Evolutionary conservation across 225 moss, liverwort and hornwort species (phyloP), one percentile per base, ranked within the genome.

Genomic region (Marchantia paleacea): DNA sequence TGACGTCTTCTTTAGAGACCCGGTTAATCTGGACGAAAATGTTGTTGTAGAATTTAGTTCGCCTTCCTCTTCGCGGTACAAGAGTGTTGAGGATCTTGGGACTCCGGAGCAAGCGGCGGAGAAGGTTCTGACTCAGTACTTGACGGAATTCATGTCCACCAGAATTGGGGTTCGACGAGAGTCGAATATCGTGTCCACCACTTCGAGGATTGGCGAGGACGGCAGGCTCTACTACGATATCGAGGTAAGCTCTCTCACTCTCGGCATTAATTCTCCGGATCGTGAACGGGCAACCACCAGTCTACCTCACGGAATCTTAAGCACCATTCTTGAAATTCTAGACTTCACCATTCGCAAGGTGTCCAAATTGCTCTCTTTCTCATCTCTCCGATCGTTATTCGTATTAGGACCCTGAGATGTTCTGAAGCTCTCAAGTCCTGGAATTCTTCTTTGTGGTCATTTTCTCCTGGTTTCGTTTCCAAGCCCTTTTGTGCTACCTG

Each of bases 131-230:
- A 92, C 83, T 85, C 97, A 97, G 89, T 93, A 97, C 84, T 72
- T 97, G 58, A 93, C 91, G 28, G 97, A 97, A 83, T 97, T 97
- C 75, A 97, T 97, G 97, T 97, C 97, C 51, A 97, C 97, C 30
- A 91, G 97, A 57, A 84, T 97, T 22, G 97, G 97, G 0, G 97
- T 97, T 0, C 86, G 97, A 10, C 87, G 97, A 52, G 97, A 95
- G 83, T 92, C 97, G 1, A 74, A 87, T 16, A 48, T 97, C 55
- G 87, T 91, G n/a, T 88, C 94, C 57, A 88, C 93, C n/a, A 87
- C 85, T 30, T 90, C 97, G 24, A 86, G 97, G 30, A 68, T 86
- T 22, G 97, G 91, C 19, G 91, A 87, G 25, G 97, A 97, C 68
- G 97, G 95, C 12, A 91, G 92, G 0, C 89, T 95, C 73, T 97